Evolutionary conservation across 2,329 filamentous ascomycete genomes (phyloP).

Genomic region (Fusarium napiforme): DNA sequence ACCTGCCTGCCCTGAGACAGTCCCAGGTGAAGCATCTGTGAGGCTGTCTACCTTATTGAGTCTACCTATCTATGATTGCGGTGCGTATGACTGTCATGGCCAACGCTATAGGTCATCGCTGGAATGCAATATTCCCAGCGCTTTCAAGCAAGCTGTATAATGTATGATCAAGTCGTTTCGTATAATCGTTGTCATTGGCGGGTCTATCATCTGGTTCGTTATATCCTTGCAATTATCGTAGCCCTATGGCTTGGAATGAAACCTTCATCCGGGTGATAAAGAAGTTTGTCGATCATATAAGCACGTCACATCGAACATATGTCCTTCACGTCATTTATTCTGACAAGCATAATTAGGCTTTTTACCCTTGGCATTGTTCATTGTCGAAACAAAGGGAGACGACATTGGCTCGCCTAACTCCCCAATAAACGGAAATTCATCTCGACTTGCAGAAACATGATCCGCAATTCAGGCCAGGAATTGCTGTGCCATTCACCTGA

Average conservation of each 20-base stretch:
- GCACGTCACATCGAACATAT: neutral
- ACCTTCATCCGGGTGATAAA: accelerated
- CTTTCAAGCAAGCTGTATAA: neutral
- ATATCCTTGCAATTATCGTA: neutral
- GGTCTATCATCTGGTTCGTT: too few relatives aligned
- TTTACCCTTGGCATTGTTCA: too few relatives aligned
- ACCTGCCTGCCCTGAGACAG: neutral
- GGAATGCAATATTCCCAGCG: accelerated
- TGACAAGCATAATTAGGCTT: neutral
- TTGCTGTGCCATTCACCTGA: neutral
- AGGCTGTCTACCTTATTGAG: too few relatives aligned
- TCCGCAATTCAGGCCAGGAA: neutral
- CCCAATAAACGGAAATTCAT: neutral
- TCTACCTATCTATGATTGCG: too few relatives aligned
- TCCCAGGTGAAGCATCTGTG: neutral
- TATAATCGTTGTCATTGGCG: neutral
- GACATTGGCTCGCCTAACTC: neutral
- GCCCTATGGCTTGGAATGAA: neutral
- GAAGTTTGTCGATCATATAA: too few relatives aligned
- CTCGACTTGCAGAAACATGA: neutral
- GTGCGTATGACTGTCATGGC: too few relatives aligned
- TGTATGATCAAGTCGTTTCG: neutral
- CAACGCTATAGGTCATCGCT: too few relatives aligned
- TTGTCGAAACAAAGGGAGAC: neutral
- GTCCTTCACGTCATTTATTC: accelerated